Base-by-base conservation (phyloP, 2,329 filamentous ascomycete species). In the Curvularia lunata region DNA sequence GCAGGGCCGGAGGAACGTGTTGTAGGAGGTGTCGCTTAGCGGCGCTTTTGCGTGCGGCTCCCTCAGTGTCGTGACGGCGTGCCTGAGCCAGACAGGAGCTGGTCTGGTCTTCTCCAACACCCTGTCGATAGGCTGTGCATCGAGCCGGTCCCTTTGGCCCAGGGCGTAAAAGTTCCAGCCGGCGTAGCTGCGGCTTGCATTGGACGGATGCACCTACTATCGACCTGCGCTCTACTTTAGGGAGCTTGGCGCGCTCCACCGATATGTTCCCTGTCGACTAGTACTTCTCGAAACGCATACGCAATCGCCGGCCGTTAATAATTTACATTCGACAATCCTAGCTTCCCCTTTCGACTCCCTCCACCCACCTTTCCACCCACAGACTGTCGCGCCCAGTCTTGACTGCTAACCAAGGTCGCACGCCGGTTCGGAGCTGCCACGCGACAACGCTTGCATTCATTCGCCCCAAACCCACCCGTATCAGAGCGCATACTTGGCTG, bases 201-300 rank as follows among this genome's bases (percentile, higher is more conserved):
- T 50, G 60, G 52, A 30, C 34, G 52, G 49, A 42, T 48, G 53
- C 59, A 48, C 45, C 34, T 59, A 50, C 58, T 53, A 50, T 46
- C 52, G 50, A 58, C 54, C 46, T 58, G 51, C 56, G 60, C 52
- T 30, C 50, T 56, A 43, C 41, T 27, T 43, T 43, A 54, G 48
- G 43, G 25, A 40, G 47, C 53, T 62, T 62, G 59, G 59, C 57
- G 45, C 56, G 54, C 54, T 54, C 49, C 54, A 52, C 53, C 56
- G 43, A 56, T 60, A 58, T 59, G 48, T 56, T 59, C 52, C 63
- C 51, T 57, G 52, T 49, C 52, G 34, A 56, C 58, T 60, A 52
- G 59, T 56, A 54, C 48, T 54, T 59, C 55, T 61, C 61, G 56
- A 63, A 61, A 61, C 61, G 58, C 62, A 63, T 65, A 66, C 62